Percentiles rank a stretch among this genome's conserved stretches.
phyloP scores from a whole-genome alignment of 192 early-diverging fungal species.

The Piromyces finnis region DNA sequence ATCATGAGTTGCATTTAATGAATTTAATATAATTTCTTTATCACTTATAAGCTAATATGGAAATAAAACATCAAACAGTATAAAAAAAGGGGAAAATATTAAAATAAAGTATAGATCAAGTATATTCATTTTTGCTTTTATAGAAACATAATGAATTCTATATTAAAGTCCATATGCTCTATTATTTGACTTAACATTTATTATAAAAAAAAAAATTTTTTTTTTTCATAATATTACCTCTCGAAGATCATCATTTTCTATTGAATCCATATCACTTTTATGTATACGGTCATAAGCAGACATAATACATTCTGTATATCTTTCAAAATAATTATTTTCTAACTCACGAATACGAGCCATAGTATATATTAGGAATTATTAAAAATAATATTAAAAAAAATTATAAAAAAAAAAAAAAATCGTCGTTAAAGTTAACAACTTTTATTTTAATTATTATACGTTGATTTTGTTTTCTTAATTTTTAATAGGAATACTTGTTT shows the following conservation, averaged over 20 bases:
- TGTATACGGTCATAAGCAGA: conserved; percentile 27
- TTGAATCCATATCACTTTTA: conserved; percentile 32
- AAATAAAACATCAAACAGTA: background rate
- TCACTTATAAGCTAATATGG: conserved; percentile 24
- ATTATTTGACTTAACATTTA: too few species aligned
- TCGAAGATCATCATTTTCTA: conserved; percentile 25
- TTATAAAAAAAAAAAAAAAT: background rate
- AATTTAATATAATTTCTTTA: conserved; percentile 36
- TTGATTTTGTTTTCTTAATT: too few species aligned
- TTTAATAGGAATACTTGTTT: too few species aligned
- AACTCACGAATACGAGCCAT: conserved; percentile 34
- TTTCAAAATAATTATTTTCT: conserved; percentile 39
- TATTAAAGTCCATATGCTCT: too few species aligned
- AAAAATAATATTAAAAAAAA: background rate
- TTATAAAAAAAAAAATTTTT: too few species aligned
- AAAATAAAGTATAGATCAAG: too few species aligned
- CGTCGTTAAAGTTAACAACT: background rate
- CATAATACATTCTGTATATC: conserved; percentile 27
- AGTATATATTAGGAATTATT: background rate
- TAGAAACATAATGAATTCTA: too few species aligned
- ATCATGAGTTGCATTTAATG: conserved; percentile 39
- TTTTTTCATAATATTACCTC: conserved; percentile 1
- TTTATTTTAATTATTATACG: too few species aligned
- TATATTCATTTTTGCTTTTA: too few species aligned
- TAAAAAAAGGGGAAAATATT: too few species aligned